Conservation (phyloP, 169 alveolate species). For the Eimeria acervulina region DNA sequence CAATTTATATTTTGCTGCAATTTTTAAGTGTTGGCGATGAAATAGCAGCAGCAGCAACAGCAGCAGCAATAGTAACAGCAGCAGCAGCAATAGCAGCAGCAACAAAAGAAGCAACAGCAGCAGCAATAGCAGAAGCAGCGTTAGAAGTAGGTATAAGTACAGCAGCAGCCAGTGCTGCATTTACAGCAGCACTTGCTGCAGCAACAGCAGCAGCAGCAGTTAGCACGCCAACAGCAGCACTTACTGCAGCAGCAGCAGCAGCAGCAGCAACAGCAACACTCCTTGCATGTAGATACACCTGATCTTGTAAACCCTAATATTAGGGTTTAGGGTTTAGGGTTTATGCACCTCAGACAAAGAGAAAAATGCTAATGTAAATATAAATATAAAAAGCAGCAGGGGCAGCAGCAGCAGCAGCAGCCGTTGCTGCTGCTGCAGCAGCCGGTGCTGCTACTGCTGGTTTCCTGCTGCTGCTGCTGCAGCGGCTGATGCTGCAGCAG, state of each 20-base stretch:
- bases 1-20: not conserved
- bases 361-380: not conserved
- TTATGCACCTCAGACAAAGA: not conserved
- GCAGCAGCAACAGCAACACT: not conserved
- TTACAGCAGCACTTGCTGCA: not conserved
- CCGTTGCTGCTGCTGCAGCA: constrained; percentile 19
- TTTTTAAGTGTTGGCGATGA: not conserved
- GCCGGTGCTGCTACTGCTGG: constrained; percentile 12
- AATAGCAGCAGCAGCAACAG: not conserved
- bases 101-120: not conserved
- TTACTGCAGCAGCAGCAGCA: not conserved
- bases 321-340: constrained; percentile 50
- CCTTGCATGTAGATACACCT: not conserved
- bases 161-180: constrained; percentile 28
- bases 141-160: not conserved
- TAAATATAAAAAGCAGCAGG: not conserved
- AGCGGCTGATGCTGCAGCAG: constrained; percentile 13
- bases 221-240: not conserved
- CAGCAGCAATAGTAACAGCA: not conserved
- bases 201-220: constrained; percentile 51
- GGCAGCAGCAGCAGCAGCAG: constrained; percentile 47
- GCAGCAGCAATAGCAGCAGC: not conserved
- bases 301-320: not conserved
- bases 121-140: constrained; percentile 30
- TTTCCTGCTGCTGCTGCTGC: not conserved